phyloP scores from a whole-genome alignment of 805 yeast species.

The Ogataea ganodermae region DNA sequence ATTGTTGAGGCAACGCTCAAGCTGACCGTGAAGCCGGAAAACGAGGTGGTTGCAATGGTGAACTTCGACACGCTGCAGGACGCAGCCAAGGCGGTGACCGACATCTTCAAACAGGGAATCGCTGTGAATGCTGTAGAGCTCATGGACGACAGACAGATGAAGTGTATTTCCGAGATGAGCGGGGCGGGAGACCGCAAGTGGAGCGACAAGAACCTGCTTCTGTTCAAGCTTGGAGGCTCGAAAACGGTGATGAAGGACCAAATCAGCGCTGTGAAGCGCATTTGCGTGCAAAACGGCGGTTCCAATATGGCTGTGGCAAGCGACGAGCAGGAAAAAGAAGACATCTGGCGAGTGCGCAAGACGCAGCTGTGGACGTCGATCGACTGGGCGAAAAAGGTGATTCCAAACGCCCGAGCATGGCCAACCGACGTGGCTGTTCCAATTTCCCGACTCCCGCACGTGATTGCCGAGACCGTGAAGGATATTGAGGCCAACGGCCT shows the following conservation, averaged over 20 bases:
- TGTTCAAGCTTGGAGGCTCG: slow-evolving; percentile 64
- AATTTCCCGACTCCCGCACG: slow-evolving; percentile 60
- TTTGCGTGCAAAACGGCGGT: slow-evolving; percentile 56
- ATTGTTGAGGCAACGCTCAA: slow-evolving; percentile 74
- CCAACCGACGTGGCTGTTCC: slow-evolving; percentile 88
- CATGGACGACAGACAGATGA: slow-evolving; percentile 70
- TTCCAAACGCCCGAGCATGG: slow-evolving; percentile 52
- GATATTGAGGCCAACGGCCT: slow-evolving; percentile 58
- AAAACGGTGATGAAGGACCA: slow-evolving; percentile 43
- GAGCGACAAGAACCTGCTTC: slow-evolving; percentile 38
- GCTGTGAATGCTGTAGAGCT: slow-evolving; percentile 73
- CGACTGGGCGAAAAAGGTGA: slow-evolving; percentile 59
- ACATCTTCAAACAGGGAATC: slow-evolving; percentile 59
- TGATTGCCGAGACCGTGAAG: slow-evolving; percentile 60
- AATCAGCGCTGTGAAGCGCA: slow-evolving; percentile 46
- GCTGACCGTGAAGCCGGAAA: slow-evolving; percentile 61
- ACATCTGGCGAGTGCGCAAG: slow-evolving; percentile 74
- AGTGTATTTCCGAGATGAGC: slow-evolving; percentile 57
- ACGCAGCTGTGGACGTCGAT: slow-evolving; percentile 65
- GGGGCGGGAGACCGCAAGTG: slow-evolving; percentile 32
- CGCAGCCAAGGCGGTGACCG: slow-evolving; percentile 70
- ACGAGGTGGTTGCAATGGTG: slow-evolving; percentile 68
- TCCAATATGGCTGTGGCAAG: slow-evolving; percentile 58
- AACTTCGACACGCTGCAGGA: slow-evolving; percentile 64
- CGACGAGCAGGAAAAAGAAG: slow-evolving; percentile 58